Base-by-base conservation (phyloP, 805 yeast species). In the Ogataea neopini region DNA sequence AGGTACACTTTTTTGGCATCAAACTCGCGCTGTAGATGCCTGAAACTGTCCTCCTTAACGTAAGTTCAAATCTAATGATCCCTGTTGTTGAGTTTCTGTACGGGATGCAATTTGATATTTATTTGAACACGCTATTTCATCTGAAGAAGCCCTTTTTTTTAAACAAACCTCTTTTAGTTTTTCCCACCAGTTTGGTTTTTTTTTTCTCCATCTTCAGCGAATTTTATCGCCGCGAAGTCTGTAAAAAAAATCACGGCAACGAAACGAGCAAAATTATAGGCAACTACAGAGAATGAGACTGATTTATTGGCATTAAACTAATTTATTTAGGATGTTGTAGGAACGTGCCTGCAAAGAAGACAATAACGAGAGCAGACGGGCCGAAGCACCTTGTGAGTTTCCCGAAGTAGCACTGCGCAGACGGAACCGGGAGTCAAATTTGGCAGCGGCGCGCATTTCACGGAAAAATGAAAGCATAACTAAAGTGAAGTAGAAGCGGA, bases 401-500 rank as follows among this genome's bases (percentile, higher is more conserved):
- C 54, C 22, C 14, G 44, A 43, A 11, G 49, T 30, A 25, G 49
- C 38, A 8, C 59, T 54, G 14, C 53, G 33, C 10, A 60, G 44
- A 34, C 64, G 56, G 46, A 56, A 59, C 41, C 59, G 50, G 13
- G 63, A 53, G 42, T 62, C 62, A 32, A 52, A 72, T 49, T 72
- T 75, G 23, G 78, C 71, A 32, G 71, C 69, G 48, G 75, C 73
- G 44, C 83, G 63, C 56, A 86, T 69, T 50, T 75, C 77, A 55
- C 75, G 79, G 37, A 82, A 76, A 61, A 83, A 86, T 2, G 88
- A 77, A 1, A 83, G 60, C 19, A 85, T 58, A 10, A 84, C 72
- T 50, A 80, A 65, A 34, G 80, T 78, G 66, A 81, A 84, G 66
- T 86, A 86, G 19, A 82, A 44, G 55, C 91, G 74, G 13, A 74